These are phyloP conservation scores for Sporothrix brunneoviolacea DNA, from an alignment of 2,329 filamentous ascomycete species.

Conservation along the genomic window DNA sequence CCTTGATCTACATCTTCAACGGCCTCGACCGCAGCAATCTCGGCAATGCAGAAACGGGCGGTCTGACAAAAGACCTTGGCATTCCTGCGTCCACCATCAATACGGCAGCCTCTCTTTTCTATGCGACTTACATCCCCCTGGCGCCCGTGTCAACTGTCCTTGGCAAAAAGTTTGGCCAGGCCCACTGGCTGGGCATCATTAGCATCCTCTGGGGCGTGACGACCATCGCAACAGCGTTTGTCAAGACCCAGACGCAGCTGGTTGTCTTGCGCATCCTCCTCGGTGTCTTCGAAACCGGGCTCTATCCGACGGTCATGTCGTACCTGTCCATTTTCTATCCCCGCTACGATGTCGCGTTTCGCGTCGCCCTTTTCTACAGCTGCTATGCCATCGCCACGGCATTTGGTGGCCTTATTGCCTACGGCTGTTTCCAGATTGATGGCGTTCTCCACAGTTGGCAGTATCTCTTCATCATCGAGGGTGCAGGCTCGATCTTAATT, in stretches of 20 bases:
- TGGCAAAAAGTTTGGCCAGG: slow-evolving; percentile 31
- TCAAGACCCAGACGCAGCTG: slow-evolving; percentile 23
- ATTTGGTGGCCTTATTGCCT: slow-evolving; percentile 41
- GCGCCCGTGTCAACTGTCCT: slow-evolving; percentile 46
- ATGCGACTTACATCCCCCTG: slow-evolving; percentile 50
- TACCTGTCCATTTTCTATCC: slow-evolving; percentile 54
- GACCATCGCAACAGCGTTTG: slow-evolving; percentile 26
- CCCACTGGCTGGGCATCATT: slow-evolving; percentile 30
- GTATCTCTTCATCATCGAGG: slow-evolving; percentile 40
- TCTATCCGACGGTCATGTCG: slow-evolving; percentile 52
- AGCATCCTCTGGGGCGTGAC: slow-evolving; percentile 25
- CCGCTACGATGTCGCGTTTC: slow-evolving; percentile 47
- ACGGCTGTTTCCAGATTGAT: slow-evolving; percentile 34
- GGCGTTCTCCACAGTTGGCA: slow-evolving; percentile 33
- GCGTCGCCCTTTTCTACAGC: slow-evolving; percentile 50
- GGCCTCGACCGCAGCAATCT: slow-evolving; percentile 35
- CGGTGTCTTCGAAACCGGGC: slow-evolving; percentile 37
- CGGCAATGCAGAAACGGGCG: slow-evolving; percentile 33
- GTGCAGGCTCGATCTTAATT: slow-evolving; percentile 31
- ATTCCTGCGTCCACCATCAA: slow-evolving; percentile 46
- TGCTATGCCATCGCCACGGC: slow-evolving; percentile 50
- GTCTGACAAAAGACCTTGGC: slow-evolving; percentile 49
- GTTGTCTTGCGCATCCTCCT: slow-evolving; percentile 21
- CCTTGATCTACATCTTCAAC: slow-evolving; percentile 31
- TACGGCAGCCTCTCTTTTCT: slow-evolving; percentile 50